Percentiles rank a stretch among this genome's conserved stretches.
phyloP scores from a whole-genome alignment of 2,329 filamentous ascomycete genomes.

The Thielaviopsis musarum region DNA sequence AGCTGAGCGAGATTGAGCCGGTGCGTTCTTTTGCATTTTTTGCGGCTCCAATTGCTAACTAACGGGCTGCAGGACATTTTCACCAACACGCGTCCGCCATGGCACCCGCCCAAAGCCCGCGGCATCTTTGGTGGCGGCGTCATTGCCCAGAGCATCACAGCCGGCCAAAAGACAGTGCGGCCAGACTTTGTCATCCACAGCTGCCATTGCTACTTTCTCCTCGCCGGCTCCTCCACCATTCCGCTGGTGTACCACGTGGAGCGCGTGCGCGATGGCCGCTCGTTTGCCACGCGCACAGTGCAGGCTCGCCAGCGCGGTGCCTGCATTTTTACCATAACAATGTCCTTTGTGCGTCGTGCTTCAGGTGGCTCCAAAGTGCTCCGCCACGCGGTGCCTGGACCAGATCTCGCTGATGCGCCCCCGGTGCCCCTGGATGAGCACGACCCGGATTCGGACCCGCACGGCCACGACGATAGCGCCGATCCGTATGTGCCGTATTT shows the following conservation, averaged over 20 bases:
- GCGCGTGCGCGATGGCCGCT: conserved; percentile 74
- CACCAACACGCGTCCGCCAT: conserved; percentile 81
- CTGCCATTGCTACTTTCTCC: conserved; percentile 98
- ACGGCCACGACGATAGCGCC: conserved; percentile 22
- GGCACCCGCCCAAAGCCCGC: conserved; percentile 81
- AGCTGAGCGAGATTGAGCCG: conserved; percentile 57
- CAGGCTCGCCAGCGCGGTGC: conserved; percentile 78
- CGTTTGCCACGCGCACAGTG: conserved; percentile 86
- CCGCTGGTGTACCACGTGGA: conserved; percentile 94
- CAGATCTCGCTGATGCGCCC: conserved; percentile 24
- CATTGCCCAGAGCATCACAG: conserved; percentile 79
- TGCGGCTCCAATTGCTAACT: not conserved
- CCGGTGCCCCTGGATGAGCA: conserved; percentile 23
- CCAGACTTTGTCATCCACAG: conserved; percentile 70
- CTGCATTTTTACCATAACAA: conserved; percentile 89
- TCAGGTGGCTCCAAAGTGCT: conserved; percentile 36
- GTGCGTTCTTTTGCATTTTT: conserved; percentile 27
- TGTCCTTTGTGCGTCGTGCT: conserved; percentile 64
- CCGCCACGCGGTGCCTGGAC: conserved; percentile 47
- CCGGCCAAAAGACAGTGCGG: conserved; percentile 76
- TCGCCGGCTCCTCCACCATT: conserved; percentile 69
- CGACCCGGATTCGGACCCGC: conserved; percentile 26
- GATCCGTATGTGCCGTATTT: conserved; percentile 34
- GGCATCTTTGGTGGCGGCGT: conserved; percentile 89
- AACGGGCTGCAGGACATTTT: conserved; percentile 53